Conservation (phyloP, 2,329 filamentous ascomycete species). For the Xylariales sp. region DNA sequence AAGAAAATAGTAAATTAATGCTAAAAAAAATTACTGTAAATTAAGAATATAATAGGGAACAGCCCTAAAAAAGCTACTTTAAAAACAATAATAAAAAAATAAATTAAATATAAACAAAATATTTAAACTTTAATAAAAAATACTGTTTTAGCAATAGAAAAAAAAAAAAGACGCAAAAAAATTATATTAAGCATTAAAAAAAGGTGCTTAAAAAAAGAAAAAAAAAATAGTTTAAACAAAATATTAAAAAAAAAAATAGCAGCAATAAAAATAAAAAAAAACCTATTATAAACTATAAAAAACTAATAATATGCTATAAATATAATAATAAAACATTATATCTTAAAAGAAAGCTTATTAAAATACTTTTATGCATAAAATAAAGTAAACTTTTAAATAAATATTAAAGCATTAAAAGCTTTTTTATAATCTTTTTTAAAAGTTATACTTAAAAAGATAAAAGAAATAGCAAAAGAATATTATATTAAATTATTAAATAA, state of each 20-base stretch:
- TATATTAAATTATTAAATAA: slow-evolving; percentile 6
- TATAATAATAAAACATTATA: neutral
- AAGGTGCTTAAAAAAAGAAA: too few species aligned
- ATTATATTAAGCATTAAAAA: too few species aligned
- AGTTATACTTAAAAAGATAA: neutral
- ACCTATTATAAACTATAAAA: neutral
- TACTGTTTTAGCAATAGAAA: neutral
- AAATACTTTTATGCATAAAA: neutral
- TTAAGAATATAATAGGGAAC: neutral
- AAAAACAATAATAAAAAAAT: neutral
- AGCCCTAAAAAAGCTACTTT: neutral
- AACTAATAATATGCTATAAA: neutral
- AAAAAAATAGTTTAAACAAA: neutral
- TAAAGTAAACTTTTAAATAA: neutral
- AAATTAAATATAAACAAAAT: neutral
- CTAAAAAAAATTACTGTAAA: neutral
- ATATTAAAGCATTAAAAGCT: slow-evolving; percentile 4
- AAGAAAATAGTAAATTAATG: too few species aligned
- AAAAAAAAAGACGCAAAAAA: too few species aligned
- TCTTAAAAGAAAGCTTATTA: neutral
- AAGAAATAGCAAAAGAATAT: neutral
- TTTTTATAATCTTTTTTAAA: neutral
- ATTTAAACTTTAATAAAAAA: neutral
- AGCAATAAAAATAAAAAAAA: slow-evolving; percentile 1
- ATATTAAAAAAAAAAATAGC: slow-evolving; percentile 3